Conservation (phyloP, 2,329 filamentous ascomycete species). For the Aspergillus hortae region DNA sequence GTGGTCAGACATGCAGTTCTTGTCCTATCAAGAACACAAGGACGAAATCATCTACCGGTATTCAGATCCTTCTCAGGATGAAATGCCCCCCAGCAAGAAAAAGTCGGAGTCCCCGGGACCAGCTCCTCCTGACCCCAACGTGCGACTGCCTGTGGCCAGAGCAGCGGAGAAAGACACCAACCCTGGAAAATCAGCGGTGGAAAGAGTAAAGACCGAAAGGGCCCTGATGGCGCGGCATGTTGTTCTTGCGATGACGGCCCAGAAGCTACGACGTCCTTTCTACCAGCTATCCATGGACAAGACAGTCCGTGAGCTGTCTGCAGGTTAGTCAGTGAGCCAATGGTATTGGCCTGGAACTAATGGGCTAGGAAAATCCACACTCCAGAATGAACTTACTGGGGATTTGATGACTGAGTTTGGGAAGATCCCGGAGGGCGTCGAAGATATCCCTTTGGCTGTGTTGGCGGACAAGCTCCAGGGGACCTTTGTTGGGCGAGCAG, state of each 20-base stretch:
- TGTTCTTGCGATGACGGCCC: conserved; percentile 13
- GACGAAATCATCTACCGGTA: conserved; percentile 11
- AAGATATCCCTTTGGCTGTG: conserved; percentile 35
- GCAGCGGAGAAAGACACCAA: neutral
- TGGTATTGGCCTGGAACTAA: neutral
- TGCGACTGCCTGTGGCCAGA: neutral
- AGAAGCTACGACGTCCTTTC: conserved; percentile 15
- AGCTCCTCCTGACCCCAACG: neutral
- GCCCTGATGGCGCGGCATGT: conserved; percentile 12
- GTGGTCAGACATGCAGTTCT: conserved; percentile 20
- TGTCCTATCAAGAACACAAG: conserved; percentile 17
- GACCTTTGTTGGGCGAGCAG: conserved; percentile 29
- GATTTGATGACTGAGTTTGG: conserved; percentile 43
- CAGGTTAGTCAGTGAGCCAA: conserved; percentile 5
- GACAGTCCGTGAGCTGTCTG: conserved; percentile 31
- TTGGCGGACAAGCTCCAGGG: conserved; percentile 29
- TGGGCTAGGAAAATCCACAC: conserved; percentile 36
- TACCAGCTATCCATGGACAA: conserved; percentile 18
- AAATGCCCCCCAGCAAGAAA: too few relatives aligned
- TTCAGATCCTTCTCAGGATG: neutral
- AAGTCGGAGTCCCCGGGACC: too few relatives aligned
- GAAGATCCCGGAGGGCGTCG: conserved; percentile 36
- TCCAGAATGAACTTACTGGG: conserved; percentile 46
- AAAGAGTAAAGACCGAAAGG: conserved; percentile 3
- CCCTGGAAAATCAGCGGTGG: neutral